These are phyloP conservation scores for Craspedostauros australis DNA, from an alignment of 108 stramenopile species.

Conservation along the genomic window DNA sequence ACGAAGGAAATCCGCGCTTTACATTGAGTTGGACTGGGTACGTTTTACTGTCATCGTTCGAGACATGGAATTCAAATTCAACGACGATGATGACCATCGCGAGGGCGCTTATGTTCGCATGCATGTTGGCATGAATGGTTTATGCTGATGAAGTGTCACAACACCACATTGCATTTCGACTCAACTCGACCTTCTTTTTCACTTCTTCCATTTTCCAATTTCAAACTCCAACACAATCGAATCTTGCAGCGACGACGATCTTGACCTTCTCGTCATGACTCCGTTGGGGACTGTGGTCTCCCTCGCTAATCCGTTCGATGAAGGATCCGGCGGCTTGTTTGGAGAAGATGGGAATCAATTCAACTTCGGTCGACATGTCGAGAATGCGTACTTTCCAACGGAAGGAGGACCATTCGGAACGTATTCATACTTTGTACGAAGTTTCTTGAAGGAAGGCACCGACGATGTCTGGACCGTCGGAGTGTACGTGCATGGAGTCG, in stretches of 20 bases:
- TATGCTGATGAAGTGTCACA: too few species aligned
- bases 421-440: constrained; percentile 16
- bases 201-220: too few species aligned
- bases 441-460: constrained; percentile 11
- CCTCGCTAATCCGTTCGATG: constrained; percentile 21
- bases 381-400: constrained; percentile 21
- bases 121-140: too few species aligned
- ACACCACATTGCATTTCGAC: too few species aligned
- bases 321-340: constrained; percentile 39
- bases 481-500: constrained; percentile 14
- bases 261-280: constrained; percentile 16
- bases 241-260: constrained; percentile 19
- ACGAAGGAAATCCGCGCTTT: constrained; percentile 22
- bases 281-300: constrained; percentile 17
- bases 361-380: constrained; percentile 19
- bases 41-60: too few species aligned
- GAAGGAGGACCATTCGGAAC: constrained; percentile 3
- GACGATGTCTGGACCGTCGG: constrained; percentile 17
- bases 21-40: constrained; percentile 20
- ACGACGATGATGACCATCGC: too few species aligned
- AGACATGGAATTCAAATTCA: too few species aligned
- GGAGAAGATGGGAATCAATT: constrained; percentile 37
- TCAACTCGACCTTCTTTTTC: too few species aligned
- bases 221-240: too few species aligned
- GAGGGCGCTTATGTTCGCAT: too few species aligned